Percentiles rank a stretch among this genome's conserved stretches.
Conservation (phyloP, 306 rosid species). For the Vigna mungo region DNA sequence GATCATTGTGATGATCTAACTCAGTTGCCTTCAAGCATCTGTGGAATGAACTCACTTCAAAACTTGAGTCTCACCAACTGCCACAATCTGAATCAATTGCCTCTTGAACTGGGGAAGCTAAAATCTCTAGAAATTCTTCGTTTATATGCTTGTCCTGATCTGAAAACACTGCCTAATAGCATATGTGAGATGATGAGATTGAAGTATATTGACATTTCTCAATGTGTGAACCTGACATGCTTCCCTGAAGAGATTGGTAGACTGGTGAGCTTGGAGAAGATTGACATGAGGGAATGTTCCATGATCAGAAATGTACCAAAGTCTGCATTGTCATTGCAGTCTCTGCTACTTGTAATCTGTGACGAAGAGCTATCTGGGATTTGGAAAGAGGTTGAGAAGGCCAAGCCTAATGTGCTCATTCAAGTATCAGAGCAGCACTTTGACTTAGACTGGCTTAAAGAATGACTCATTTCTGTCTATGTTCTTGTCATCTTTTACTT, state of each 20-base stretch:
- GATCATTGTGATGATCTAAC: conserved; percentile 80
- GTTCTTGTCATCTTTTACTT: conserved; percentile 29
- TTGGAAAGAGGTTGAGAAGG: conserved; percentile 67
- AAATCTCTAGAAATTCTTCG: conserved; percentile 64
- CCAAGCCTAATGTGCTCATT: conserved; percentile 62
- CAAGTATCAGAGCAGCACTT: conserved; percentile 68
- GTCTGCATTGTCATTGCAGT: conserved; percentile 55
- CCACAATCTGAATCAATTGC: conserved; percentile 64
- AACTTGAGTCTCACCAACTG: conserved; percentile 81
- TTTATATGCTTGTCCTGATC: conserved; percentile 74
- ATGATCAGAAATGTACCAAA: conserved; percentile 62
- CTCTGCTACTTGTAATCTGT: conserved; percentile 69
- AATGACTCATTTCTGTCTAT: conserved; percentile 27
- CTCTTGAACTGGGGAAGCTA: conserved; percentile 62
- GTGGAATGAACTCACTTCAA: conserved; percentile 58
- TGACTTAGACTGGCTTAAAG: conserved; percentile 82
- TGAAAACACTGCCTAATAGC: conserved; percentile 63
- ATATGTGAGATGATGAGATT: conserved; percentile 57
- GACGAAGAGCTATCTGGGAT: conserved; percentile 78
- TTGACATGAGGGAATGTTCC: conserved; percentile 92
- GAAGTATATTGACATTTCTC: conserved; percentile 80
- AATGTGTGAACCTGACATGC: conserved; percentile 62
- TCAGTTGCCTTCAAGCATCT: conserved; percentile 69
- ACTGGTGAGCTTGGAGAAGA: conserved; percentile 69
- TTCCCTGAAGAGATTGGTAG: conserved; percentile 69